A percentile compares a stretch with the other conserved stretches of the same genome.
Conservation (phyloP, 352 stramenopile genomes). For the Pythium chondricola region DNA sequence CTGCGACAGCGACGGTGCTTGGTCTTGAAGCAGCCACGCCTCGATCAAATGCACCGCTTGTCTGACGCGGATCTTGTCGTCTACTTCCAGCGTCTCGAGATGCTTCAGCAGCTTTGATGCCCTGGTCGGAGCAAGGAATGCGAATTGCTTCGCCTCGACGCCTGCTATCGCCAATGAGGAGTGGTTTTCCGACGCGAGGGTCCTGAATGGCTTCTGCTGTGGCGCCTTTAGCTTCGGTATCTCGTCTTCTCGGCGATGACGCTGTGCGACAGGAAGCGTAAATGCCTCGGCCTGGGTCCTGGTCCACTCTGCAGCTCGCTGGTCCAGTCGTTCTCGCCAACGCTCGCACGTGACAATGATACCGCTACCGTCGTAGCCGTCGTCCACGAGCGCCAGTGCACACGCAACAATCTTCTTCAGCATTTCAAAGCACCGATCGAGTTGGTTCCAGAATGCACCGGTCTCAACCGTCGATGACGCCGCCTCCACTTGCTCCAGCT, state of each 20-base stretch:
- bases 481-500: background rate
- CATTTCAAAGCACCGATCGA: conserved; percentile 6
- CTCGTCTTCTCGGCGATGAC: too few relatives aligned
- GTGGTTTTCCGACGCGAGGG: too few relatives aligned
- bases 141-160: background rate
- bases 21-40: background rate
- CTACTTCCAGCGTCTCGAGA: background rate
- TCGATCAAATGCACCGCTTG: background rate
- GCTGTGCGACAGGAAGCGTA: background rate
- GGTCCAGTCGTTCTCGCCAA: background rate
- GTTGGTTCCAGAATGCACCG: background rate
- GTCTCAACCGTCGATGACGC: background rate
- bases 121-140: background rate
- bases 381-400: background rate
- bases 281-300: background rate
- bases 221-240: conserved; percentile 1
- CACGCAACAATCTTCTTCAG: background rate
- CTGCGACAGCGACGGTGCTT: background rate
- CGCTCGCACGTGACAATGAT: background rate
- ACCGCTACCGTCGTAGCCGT: conserved; percentile 4
- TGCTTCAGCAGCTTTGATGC: background rate
- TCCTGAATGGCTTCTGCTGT: background rate
- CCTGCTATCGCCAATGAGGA: background rate
- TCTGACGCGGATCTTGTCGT: background rate
- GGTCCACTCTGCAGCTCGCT: background rate